phyloP scores from a whole-genome alignment of 1,139 yeast genomes.

The Blastobotrys capitulatus region DNA sequence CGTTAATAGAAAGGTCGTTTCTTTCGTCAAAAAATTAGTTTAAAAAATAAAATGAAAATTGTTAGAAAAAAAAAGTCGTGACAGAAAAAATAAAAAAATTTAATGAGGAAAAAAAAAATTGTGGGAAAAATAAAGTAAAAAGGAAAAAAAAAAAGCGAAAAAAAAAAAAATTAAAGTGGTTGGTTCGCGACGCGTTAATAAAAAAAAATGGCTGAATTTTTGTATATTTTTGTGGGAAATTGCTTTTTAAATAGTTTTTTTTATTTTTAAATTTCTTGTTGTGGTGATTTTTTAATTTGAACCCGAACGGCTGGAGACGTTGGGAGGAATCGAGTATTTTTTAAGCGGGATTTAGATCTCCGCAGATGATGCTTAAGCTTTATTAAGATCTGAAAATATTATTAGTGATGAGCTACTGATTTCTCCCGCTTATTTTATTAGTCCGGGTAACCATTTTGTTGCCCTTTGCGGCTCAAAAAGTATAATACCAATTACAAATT shows the following conservation, averaged over 20 bases:
- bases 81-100: neutral
- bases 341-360: neutral
- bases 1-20: neutral
- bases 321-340: neutral
- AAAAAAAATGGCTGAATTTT: neutral
- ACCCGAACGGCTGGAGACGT: neutral
- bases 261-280: neutral
- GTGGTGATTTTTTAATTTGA: neutral
- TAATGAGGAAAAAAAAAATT: neutral
- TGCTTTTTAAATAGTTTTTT: neutral
- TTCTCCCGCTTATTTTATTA: too few species aligned
- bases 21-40: too few species aligned
- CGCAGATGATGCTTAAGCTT: too few species aligned
- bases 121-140: neutral
- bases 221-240: neutral
- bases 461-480: neutral
- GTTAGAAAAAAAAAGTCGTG: neutral
- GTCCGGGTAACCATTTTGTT: neutral
- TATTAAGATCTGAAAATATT: too few species aligned
- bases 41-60: neutral
- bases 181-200: constrained; percentile 6
- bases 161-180: neutral
- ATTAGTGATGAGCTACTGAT: too few species aligned
- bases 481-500: neutral
- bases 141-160: neutral